Evolutionary conservation across 1,139 yeast genomes (phyloP), one percentile per base, ranked within the genome.

Genomic region (Torulaspora globosa): DNA sequence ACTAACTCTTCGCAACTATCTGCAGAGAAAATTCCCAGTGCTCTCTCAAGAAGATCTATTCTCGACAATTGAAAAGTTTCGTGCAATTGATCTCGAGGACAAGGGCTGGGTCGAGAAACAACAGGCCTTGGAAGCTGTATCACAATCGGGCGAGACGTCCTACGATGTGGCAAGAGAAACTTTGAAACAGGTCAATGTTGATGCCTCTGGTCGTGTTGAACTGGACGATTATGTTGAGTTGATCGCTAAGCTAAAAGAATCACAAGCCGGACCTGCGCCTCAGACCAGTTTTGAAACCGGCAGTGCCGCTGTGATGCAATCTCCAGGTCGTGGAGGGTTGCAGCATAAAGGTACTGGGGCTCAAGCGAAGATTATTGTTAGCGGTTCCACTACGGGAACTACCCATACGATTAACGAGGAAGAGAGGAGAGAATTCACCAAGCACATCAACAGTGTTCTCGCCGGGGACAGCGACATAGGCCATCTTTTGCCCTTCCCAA

Each of bases 331-430:
- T 39, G 44, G 53, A 21, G 66, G 75, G 65, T 55, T 82, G 70
- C 64, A 77, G 61, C 74, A 74, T 70, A 70, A 67, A 50, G 78
- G 78, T 30, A 69, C 79, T 15, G 79, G 78, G 47, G 71, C 74
- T 15, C 70, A 70, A 43, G 79, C 79, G 15, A 80, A 83, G 58
- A 89, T 89, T 60, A 84, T 92, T 38, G 92, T 86, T 49, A 78
- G 87, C 44, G 90, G 95, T 30, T 78, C 85, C 41, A 81, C 92
- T 18, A 78, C 92, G 1, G 97, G 97, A 41, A 87, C 95, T n/a
- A 86, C 96, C 3, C 99, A 92, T 66, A 88, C 97, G 4, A 89
- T 92, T 65, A 89, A 92, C 65, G 97, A 92, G 59, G 99, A 92
- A 74, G 99, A 92, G 70, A 79, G 97, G 66, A 75, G 87, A 24